Percentiles rank a stretch among this genome's conserved stretches.
These are phyloP conservation scores for Pouteria glomerata DNA, from an alignment of 148 eudicot genomes.

Conservation along the genomic window DNA sequence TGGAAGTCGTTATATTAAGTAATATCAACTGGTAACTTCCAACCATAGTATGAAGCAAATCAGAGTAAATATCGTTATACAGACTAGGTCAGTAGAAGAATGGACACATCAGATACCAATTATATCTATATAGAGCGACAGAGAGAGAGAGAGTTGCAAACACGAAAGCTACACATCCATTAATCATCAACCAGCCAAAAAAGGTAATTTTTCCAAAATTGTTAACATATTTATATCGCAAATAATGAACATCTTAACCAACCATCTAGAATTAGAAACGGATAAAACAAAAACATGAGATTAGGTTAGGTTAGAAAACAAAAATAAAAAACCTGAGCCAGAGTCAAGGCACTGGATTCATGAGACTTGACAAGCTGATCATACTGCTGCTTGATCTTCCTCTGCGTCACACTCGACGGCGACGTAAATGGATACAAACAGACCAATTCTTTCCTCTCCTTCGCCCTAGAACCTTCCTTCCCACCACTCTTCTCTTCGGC, in stretches of 20 bases:
- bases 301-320: not conserved
- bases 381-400: conserved; percentile 66
- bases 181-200: not conserved
- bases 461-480: conserved; percentile 2
- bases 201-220: too few relatives aligned
- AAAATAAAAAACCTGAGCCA: conserved; percentile 47
- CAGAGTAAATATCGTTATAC: not conserved
- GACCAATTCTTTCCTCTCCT: conserved; percentile 40
- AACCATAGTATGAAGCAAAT: not conserved
- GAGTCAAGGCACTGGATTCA: conserved; percentile 48
- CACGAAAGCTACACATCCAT: not conserved
- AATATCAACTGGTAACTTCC: not conserved
- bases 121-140: too few relatives aligned
- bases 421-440: conserved; percentile 62
- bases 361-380: conserved; percentile 67
- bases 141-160: too few relatives aligned
- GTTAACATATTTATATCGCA: too few relatives aligned
- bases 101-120: not conserved
- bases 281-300: not conserved
- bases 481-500: not conserved
- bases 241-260: not conserved
- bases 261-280: not conserved
- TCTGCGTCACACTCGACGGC: conserved; percentile 55
- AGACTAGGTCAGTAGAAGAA: not conserved
- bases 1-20: too few relatives aligned